These are phyloP conservation scores for Lumnitzera littorea DNA, from an alignment of 345 rosid species.

Conservation along the genomic window DNA sequence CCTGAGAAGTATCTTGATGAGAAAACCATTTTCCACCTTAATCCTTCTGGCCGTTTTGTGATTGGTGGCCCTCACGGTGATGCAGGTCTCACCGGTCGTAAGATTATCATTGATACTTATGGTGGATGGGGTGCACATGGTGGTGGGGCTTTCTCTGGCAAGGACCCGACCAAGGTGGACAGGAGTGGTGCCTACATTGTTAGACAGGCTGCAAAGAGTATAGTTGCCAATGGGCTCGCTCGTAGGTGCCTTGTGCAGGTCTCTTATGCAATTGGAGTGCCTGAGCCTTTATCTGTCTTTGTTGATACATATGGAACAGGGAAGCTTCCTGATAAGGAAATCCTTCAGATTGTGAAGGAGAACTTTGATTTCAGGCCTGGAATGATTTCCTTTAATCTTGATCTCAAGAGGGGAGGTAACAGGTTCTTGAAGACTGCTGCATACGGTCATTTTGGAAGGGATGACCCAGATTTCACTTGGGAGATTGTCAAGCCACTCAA, in stretches of 20 bases:
- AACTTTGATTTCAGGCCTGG: slow-evolving; percentile 36
- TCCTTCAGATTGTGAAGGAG: slow-evolving; percentile 10
- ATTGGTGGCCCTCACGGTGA: slow-evolving; percentile 16
- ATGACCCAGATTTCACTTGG: slow-evolving; percentile 51
- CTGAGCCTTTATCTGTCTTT: slow-evolving; percentile 13
- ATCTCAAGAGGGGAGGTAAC: slow-evolving; percentile 43
- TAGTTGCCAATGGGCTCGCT: slow-evolving; percentile 11
- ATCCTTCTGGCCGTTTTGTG: slow-evolving; percentile 15
- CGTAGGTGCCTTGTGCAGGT: slow-evolving; percentile 18
- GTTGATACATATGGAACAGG: slow-evolving; percentile 12
- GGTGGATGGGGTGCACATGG: slow-evolving; percentile 28
- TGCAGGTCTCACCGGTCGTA: slow-evolving; percentile 14
- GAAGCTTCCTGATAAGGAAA: slow-evolving; percentile 16
- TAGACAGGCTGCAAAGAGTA: slow-evolving; percentile 17
- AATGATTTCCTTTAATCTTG: slow-evolving; percentile 47
- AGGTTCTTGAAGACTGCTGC: slow-evolving; percentile 51
- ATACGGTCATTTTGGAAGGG: slow-evolving; percentile 49
- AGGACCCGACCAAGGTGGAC: slow-evolving; percentile 26
- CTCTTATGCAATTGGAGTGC: slow-evolving; percentile 15
- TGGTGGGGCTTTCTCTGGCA: slow-evolving; percentile 28
- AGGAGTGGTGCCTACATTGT: slow-evolving; percentile 31
- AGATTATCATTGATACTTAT: slow-evolving; percentile 26
- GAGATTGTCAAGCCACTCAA: slow-evolving; percentile 39
- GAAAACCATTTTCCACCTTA: slow-evolving; percentile 16
- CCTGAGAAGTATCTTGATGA: slow-evolving; percentile 16